Base-by-base conservation (phyloP, 768 basidiomycete genomes). In the Boletus eberwhitei region DNA sequence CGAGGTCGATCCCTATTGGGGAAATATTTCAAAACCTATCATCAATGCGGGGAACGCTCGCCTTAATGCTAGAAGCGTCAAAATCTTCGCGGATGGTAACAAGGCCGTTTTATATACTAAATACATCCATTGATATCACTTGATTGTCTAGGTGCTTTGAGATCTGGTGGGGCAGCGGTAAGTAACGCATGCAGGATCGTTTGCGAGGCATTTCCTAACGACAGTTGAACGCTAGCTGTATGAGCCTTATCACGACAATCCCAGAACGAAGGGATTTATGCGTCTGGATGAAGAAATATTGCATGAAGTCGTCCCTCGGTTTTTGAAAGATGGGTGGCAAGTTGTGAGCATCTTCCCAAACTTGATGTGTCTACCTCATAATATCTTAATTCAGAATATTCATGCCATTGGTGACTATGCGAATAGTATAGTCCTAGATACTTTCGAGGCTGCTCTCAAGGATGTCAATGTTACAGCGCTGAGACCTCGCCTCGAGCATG, bases 121-220 rank as follows among this genome's bases (percentile, higher is more conserved):
- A 22, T 51, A 4, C 24, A 34, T 41, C 11, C 8, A 17, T 34
- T 37, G 8, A 48, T 37, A 14, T 52, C n/a, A 51, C 37, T 35
- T 45, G 37, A n/a, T 52, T 22, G 22, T 22, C n/a, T 53, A 89
- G 88, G 93, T 53, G 94, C 93, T 31, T 74, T 97, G 36, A 82
- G 94, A 32, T 87, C 87, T n/a, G 87, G 91, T 53, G 94, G 93
- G 42, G 92, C 94, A 42, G 93, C 94, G 40, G 87, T 88, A 72
- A 69, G 77, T 64, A 24, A 16, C 8, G 42, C 19, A 31, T 17
- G n/a, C 16, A 48, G 22, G 44, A 52, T 32, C 29, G 1, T 11
- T 26, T 37, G 36, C 14, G 5, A 17, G 47, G 7, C 17, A 50
- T 48, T 31, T 42, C 42, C 26, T 54, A 17, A 51, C 21, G 52